phyloP scores from a whole-genome alignment of 208 protist species.

The Lotmaria passim region DNA sequence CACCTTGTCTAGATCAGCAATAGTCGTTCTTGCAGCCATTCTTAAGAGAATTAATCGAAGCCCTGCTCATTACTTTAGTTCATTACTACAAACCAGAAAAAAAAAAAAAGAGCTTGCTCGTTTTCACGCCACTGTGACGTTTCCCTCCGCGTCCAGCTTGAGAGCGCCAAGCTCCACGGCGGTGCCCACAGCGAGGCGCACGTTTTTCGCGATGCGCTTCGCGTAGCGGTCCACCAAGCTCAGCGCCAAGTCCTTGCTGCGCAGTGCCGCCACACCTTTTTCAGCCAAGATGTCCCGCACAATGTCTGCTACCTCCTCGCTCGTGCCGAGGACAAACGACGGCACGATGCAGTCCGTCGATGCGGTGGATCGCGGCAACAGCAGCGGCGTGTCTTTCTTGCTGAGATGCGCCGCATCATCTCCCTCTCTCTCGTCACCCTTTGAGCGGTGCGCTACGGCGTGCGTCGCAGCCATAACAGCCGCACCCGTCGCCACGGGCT shows the following conservation, averaged over 20 bases:
- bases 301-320: conserved; percentile 57
- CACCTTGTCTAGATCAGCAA: too few relatives aligned
- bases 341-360: conserved; percentile 55
- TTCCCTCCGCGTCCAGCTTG: conserved; percentile 40
- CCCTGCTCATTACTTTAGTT: too few relatives aligned
- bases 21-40: too few relatives aligned
- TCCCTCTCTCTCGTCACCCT: background rate
- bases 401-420: background rate
- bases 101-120: too few relatives aligned
- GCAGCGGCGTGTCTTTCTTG: conserved; percentile 40
- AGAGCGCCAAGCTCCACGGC: conserved; percentile 48
- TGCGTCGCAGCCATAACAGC: background rate
- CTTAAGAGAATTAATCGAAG: too few relatives aligned
- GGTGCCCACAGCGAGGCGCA: conserved; percentile 50
- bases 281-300: conserved; percentile 49
- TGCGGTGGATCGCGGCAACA: conserved; percentile 48
- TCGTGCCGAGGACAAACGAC: conserved; percentile 65
- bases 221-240: conserved; percentile 64
- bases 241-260: conserved; percentile 50
- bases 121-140: conserved; percentile 32
- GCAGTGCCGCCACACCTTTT: conserved; percentile 33
- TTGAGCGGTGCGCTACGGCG: background rate
- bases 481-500: background rate
- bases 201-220: conserved; percentile 64
- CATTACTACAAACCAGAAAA: too few relatives aligned